These are phyloP conservation scores for Apiotrichum montevideense DNA, from an alignment of 1,284 basidiomycete genomes.

Conservation along the genomic window DNA sequence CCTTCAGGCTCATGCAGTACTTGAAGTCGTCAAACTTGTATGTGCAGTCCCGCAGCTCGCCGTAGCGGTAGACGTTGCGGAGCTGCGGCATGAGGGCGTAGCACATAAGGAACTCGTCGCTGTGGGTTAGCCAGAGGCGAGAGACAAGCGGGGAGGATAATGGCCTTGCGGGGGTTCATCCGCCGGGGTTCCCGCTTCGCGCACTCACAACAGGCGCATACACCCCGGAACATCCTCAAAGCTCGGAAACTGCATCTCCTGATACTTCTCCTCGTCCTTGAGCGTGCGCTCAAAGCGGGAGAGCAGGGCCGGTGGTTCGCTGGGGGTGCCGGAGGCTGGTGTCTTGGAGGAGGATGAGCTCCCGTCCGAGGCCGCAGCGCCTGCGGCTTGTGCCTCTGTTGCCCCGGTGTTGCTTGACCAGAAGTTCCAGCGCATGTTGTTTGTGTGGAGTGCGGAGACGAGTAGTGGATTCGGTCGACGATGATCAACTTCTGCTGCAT, in stretches of 20 bases:
- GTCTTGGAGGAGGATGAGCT: not conserved
- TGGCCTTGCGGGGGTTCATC: too few species aligned
- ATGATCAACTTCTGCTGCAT: too few species aligned
- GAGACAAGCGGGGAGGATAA: too few species aligned
- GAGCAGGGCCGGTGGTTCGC: constrained; percentile 14
- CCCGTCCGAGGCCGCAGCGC: not conserved
- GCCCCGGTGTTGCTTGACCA: not conserved
- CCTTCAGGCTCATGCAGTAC: constrained; percentile 83
- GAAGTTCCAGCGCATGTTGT: constrained; percentile 1
- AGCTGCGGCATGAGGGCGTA: constrained; percentile 76
- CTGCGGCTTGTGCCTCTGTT: not conserved
- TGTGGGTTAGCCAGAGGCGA: constrained; percentile 7
- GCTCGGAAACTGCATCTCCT: constrained; percentile 55
- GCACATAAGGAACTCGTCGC: constrained; percentile 70
- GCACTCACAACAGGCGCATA: constrained; percentile 58
- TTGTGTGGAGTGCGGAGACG: not conserved
- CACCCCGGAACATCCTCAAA: constrained; percentile 74
- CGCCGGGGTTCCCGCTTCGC: too few species aligned
- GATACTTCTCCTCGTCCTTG: constrained; percentile 41
- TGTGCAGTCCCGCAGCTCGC: constrained; percentile 67
- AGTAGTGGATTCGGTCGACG: too few species aligned
- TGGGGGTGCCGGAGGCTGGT: not conserved
- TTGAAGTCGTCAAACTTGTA: constrained; percentile 88
- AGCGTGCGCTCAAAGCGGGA: constrained; percentile 33
- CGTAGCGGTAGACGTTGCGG: constrained; percentile 79